Percentiles rank a stretch among this genome's conserved stretches.
These are phyloP conservation scores for Saccharomycopsis hybrid DNA, from an alignment of 1,139 yeast genomes.

Conservation along the genomic window DNA sequence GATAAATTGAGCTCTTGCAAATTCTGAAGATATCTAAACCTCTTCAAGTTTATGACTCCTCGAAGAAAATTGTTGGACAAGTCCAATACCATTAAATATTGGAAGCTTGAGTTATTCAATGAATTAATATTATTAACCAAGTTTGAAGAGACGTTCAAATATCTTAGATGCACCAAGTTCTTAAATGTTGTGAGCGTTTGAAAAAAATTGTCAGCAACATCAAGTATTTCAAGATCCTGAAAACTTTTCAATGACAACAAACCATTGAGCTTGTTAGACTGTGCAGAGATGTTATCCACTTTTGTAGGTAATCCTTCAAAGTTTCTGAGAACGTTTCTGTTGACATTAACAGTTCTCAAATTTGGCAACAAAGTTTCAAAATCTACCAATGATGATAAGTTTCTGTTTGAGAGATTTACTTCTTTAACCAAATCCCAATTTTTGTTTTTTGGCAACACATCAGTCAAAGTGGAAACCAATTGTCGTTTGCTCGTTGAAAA, in stretches of 20 bases:
- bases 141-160: slow-evolving; percentile 33
- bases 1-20: slow-evolving; percentile 42
- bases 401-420: slow-evolving; percentile 33
- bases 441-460: slow-evolving; percentile 32
- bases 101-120: slow-evolving; percentile 30
- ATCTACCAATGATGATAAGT: slow-evolving; percentile 37
- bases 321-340: slow-evolving; percentile 38
- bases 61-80: slow-evolving; percentile 37
- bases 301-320: slow-evolving; percentile 42
- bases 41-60: slow-evolving; percentile 36
- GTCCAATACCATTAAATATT: slow-evolving; percentile 38
- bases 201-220: slow-evolving; percentile 34
- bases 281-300: slow-evolving; percentile 34
- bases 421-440: slow-evolving; percentile 40
- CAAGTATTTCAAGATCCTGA: slow-evolving; percentile 39
- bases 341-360: slow-evolving; percentile 35
- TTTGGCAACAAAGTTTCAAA: slow-evolving; percentile 41
- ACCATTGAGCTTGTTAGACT: slow-evolving; percentile 36
- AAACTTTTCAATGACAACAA: slow-evolving; percentile 38
- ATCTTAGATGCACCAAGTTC: slow-evolving; percentile 31
- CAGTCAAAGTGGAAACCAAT: slow-evolving; percentile 44
- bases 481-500: slow-evolving; percentile 43
- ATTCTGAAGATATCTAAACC: slow-evolving; percentile 31
- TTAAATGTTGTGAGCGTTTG: slow-evolving; percentile 25
- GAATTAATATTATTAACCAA: slow-evolving; percentile 34